Percentiles rank a stretch among this genome's conserved stretches.
These are phyloP conservation scores for Eimeria praecox DNA, from an alignment of 169 alveolate species.

Conservation along the genomic window DNA sequence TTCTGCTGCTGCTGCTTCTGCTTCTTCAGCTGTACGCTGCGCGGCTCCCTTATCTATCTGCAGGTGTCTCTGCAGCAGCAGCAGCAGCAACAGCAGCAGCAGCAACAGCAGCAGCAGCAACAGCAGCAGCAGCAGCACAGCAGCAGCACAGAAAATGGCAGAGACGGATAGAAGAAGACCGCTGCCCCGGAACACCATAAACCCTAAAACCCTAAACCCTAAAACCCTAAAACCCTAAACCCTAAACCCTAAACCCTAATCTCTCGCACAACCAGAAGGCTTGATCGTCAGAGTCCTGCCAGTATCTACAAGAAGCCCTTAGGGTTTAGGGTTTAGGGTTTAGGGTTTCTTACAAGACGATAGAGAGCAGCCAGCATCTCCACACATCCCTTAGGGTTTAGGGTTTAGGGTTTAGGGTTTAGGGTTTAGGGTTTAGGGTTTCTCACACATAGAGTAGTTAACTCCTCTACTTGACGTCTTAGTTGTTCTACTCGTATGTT, in stretches of 20 bases:
- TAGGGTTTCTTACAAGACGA: too few species aligned
- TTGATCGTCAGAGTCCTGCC: neutral
- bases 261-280: too few species aligned
- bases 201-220: neutral
- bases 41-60: slow-evolving; percentile 4
- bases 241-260: neutral
- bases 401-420: slow-evolving; percentile 20
- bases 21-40: neutral
- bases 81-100: neutral
- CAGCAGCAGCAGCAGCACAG: slow-evolving; percentile 8
- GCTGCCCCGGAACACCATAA: too few species aligned
- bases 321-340: too few species aligned
- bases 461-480: slow-evolving; percentile 17
- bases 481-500: slow-evolving; percentile 15
- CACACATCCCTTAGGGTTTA: neutral
- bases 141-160: too few species aligned
- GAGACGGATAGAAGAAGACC: neutral
- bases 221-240: neutral
- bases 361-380: neutral
- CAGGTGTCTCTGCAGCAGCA: slow-evolving; percentile 29
- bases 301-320: too few species aligned
- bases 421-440: neutral
- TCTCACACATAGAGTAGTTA: neutral
- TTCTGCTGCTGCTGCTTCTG: too few species aligned
- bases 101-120: neutral